Evolutionary conservation across 2,329 filamentous ascomycete genomes (phyloP).

Genomic region (Huntiella abstrusa): DNA sequence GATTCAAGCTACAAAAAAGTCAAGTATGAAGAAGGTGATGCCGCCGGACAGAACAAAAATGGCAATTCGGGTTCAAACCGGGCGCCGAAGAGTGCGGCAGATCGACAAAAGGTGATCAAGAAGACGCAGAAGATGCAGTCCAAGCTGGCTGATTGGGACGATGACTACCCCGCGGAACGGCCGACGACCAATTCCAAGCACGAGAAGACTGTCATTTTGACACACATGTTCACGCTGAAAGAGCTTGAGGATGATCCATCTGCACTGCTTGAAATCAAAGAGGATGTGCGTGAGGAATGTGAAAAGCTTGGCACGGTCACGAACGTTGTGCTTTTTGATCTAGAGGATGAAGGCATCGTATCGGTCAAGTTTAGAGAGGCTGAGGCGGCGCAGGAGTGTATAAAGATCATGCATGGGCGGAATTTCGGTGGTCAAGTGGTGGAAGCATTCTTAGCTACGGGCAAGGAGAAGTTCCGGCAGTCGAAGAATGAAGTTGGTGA

Average conservation of each 20-base stretch:
- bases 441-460: constrained; percentile 50
- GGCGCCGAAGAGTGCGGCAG: constrained; percentile 37
- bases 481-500: constrained; percentile 27
- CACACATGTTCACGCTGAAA: constrained; percentile 78
- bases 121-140: constrained; percentile 83
- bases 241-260: constrained; percentile 74
- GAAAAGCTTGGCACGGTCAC: constrained; percentile 72
- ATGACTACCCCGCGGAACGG: constrained; percentile 45
- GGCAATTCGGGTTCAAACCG: constrained; percentile 16
- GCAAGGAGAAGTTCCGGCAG: constrained; percentile 55
- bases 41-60: constrained; percentile 18
- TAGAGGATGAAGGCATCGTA: constrained; percentile 67
- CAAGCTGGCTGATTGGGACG: constrained; percentile 86
- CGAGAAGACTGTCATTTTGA: constrained; percentile 72
- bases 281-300: constrained; percentile 84
- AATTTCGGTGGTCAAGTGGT: constrained; percentile 56
- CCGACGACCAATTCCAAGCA: constrained; percentile 30
- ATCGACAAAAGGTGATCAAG: constrained; percentile 78
- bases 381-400: constrained; percentile 53
- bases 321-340: constrained; percentile 78
- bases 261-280: constrained; percentile 75
- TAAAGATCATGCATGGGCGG: constrained; percentile 60
- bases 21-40: constrained; percentile 35
- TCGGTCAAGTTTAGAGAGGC: constrained; percentile 63
- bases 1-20: constrained; percentile 86